Evolutionary conservation across 1,139 yeast species (phyloP).

Genomic region (Blastobotrys apis): DNA sequence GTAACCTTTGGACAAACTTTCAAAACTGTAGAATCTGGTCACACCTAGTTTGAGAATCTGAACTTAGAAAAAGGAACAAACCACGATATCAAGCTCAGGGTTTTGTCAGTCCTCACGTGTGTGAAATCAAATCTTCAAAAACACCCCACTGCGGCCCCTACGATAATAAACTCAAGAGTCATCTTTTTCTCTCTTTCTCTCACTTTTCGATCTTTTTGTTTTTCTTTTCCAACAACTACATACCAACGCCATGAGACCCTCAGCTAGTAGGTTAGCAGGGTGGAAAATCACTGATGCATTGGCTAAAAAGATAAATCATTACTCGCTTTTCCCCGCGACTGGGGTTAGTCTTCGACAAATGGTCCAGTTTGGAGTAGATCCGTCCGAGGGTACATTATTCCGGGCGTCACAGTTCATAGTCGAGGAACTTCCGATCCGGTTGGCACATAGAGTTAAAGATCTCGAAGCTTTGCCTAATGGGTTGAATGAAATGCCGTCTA

Average conservation of each 20-base stretch:
- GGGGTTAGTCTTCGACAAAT: conserved; percentile 81
- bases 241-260: neutral
- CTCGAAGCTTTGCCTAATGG: conserved; percentile 77
- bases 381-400: conserved; percentile 73
- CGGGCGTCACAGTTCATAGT: conserved; percentile 82
- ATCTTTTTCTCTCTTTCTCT: too few species aligned
- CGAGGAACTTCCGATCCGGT: conserved; percentile 80
- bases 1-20: too few species aligned
- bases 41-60: too few species aligned
- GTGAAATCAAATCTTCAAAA: too few species aligned
- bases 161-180: too few species aligned
- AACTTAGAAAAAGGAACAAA: too few species aligned
- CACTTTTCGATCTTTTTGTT: too few species aligned
- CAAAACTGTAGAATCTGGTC: too few species aligned
- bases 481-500: conserved; percentile 66
- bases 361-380: conserved; percentile 87
- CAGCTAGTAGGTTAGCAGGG: conserved; percentile 12
- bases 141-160: too few species aligned
- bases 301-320: conserved; percentile 40
- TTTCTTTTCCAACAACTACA: too few species aligned
- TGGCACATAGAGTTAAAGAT: conserved; percentile 83
- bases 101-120: too few species aligned
- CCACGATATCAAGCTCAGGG: too few species aligned
- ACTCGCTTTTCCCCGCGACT: conserved; percentile 76
- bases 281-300: conserved; percentile 31